Evolutionary conservation across 1,139 yeast species (phyloP), one percentile per base, ranked within the genome.

Genomic region (Lodderomyces beijingensis): DNA sequence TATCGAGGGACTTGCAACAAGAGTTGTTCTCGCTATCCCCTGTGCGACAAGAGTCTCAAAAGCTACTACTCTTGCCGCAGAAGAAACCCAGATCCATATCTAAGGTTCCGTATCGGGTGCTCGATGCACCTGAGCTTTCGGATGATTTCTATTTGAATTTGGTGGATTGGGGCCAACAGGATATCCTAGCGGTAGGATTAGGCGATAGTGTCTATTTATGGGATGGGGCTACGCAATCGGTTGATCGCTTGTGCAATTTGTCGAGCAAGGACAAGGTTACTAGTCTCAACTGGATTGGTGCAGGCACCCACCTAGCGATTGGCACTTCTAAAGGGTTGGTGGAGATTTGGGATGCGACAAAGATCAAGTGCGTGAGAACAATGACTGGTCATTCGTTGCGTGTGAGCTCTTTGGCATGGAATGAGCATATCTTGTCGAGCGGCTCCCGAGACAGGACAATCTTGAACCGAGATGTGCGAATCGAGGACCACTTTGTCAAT

Each of bases 91-190:
- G 98, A 32, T 74, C 74, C 23, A 85, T 91, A 6, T 71, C 89
- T 9, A 86, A 84, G 50, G 87, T 88, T 0, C 98, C 98, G 0
- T 88, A 84, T 51, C 70, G 96, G 39, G 96, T 91, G 3, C 70
- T 91, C 28, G 98, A 91, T 60, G 99, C 99, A 0, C 99, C 98
- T 0, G 95, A 88, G 38, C 65, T 93, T 24, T 85, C 88, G 8
- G 98, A 93, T 54, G 97, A 91, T 55, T 91, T 89, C 52, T 91
- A 91, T 53, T 68, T 88, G 28, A 93, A 91, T 52, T 65, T 91
- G 39, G 85, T 91, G 2, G 97, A 91, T 55, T 91, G 99, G 99
- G 96, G 97, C 0, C 77, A 86, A 22, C 88, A 82, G 41, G 95
- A 89, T 55, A 64, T 85, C 18, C 61, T 91, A 24, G 96, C 94